A percentile compares a stretch with the other conserved stretches of the same genome.
These are phyloP conservation scores for Fonsecaea nubica DNA, from an alignment of 2,329 filamentous ascomycete genomes.

Conservation along the genomic window DNA sequence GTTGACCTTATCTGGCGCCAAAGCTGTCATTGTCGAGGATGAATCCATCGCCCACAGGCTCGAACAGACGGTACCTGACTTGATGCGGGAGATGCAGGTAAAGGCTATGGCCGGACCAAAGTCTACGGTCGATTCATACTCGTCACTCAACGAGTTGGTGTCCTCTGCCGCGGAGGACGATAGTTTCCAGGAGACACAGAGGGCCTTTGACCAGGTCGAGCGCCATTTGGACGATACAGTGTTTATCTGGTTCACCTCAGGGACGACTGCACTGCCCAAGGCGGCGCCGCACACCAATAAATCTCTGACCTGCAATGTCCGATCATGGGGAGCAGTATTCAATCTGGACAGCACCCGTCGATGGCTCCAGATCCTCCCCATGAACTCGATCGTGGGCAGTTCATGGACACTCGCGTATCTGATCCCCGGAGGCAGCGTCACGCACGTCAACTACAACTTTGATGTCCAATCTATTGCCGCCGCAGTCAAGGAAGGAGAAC, in stretches of 20 bases:
- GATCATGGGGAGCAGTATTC: constrained; percentile 21
- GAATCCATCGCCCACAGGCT: constrained; percentile 1
- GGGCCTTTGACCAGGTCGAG: neutral
- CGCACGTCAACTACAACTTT: constrained; percentile 17
- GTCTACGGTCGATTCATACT: neutral
- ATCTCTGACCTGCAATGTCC: constrained; percentile 14
- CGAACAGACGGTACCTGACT: constrained; percentile 11
- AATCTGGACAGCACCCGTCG: neutral
- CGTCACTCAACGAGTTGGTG: neutral
- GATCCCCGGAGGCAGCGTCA: constrained; percentile 22
- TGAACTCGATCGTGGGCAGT: constrained; percentile 29
- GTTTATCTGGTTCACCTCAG: constrained; percentile 24
- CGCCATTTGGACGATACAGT: constrained; percentile 16
- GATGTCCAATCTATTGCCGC: constrained; percentile 9
- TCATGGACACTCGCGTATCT: constrained; percentile 24
- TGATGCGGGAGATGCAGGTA: constrained; percentile 23
- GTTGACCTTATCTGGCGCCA: constrained; percentile 7
- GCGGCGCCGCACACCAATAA: constrained; percentile 21
- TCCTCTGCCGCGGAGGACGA: neutral
- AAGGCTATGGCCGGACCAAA: constrained; percentile 6
- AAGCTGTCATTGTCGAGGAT: constrained; percentile 18
- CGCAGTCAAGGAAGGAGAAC: constrained; percentile 10
- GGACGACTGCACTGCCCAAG: constrained; percentile 22
- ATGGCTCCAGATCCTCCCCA: constrained; percentile 25
- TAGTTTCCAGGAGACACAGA: neutral